Evolutionary conservation across 2,329 filamentous ascomycete species (phyloP), one percentile per base, ranked within the genome.

Genomic region (Amauroascus verrucosus): DNA sequence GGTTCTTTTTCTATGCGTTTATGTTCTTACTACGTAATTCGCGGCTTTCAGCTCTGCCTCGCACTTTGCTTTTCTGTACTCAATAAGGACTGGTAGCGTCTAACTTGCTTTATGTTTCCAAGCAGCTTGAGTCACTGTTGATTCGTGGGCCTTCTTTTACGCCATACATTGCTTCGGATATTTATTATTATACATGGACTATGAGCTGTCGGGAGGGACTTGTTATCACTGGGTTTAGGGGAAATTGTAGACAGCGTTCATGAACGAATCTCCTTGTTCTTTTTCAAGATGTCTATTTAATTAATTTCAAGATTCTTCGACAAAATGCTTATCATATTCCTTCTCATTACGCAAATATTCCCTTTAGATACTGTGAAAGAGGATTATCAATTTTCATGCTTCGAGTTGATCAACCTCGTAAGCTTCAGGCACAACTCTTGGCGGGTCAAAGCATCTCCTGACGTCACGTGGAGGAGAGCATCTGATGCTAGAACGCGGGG

Each of bases 391-490:
- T 4, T 30, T 4, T 9, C 5, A 30, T 30, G 5, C 26, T 30
- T 30, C 18, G 5, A 5, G 20, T 40, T 18, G 5, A 40, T 18
- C 11, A 20, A 40, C 9, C 33, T 6, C 11, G 3, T 9, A 46
- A 48, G 46, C 46, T 50, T 33, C 38, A 50, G 48, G 44, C 18
- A 48, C 45, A 24, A 11, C 11, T 28, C 48, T 50, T 50, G 48
- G 49, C 38, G 16, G n/a, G 3, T 46, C 43, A 30, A 30, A 28
- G 37, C 48, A 13, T n/a, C 20, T 2, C 16, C 35, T 51, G 48
- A 44, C 37, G 48, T 52, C 50, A 52, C 50, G 50, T 52, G 50
- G 9, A 16, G 9, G n/a, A 38, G 13, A 9, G 6, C 4, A 9
- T 7, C 6, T 28, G 32, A 3, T 48, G 7, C 48, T 14, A 18